Evolutionary conservation across 371 early-diverging fungal species (phyloP), one percentile per base, ranked within the genome.

Genomic region (Cladochytrium tenue): DNA sequence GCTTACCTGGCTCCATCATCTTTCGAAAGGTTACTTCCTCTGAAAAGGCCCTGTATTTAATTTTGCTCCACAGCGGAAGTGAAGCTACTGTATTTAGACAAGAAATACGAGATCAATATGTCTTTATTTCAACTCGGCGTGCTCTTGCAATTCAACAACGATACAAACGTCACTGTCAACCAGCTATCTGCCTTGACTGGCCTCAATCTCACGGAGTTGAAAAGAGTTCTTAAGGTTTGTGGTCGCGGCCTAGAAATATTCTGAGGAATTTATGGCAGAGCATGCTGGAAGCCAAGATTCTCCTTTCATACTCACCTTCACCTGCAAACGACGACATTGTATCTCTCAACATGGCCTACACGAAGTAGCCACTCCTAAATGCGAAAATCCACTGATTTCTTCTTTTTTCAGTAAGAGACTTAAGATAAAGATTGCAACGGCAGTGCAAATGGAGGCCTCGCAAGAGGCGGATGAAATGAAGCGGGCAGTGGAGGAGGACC

Each of bases 1-100:
- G 62, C 68, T 95, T 58, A 80, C 87, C 20, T 95, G 95, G 95
- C 82, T 93, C 69, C 90, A 90, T 88, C 90, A 93, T 71, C 76
- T 93, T 65, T 89, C 88, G 7, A 81, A 88, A 82, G 93, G 92
- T 89, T 17, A 51, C 20, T 1, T 2, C 1, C 1, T 7, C 50
- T 43, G 20, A 50, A 1, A 32, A 23, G 57, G 10, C n/a, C 51
- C 23, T 17, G 31, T 36, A n/a, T 52, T 61, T 43, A 28, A 43
- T 55, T 28, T 27, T 57, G 62, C 5, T 32, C 17, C 43, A 51
- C 67, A 90, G 91, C 89, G 28, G 94, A 94, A 64, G 79, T 93
- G 3, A 75, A 85, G 58, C 69, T 91, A 25, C 84, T 78, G 30
- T 82, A 80, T 60, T 68, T 87, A 32, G 91, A 93, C 60, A 89